Base-by-base conservation (phyloP, 164 flowering plant genomes). In the Piper longum region DNA sequence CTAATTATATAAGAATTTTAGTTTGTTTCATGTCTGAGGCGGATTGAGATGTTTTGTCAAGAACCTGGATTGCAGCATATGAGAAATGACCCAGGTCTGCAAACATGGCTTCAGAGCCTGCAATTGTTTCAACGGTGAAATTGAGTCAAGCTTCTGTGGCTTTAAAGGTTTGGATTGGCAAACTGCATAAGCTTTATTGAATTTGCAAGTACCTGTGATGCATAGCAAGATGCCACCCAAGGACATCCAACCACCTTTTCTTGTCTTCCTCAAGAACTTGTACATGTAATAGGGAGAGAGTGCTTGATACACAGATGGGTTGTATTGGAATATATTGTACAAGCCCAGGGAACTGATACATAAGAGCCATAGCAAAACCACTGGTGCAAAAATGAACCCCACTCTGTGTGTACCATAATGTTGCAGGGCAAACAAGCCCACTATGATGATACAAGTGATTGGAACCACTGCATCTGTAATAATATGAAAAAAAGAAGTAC, bases 221-320 rank as follows among this genome's bases (percentile, higher is more conserved):
- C 98, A 91, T 72, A 91, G 66, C 48, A 91, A 72, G 64, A 85
- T 87, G 52, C 98, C 98, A 64, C 98, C 98, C 68, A 91, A 74
- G 54, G 98, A 91, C 96, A 89, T 89, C 98, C 98, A 91, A 56
- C 98, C 98, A 59, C 89, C 69, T 72, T 69, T 81, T 72, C 76
- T 76, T 1, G 98, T 91, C 78, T 91, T 91, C 76, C 74, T 87
- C 79, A 91, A 78, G 80, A 91, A 91, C 73, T 78, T 81, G 80
- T 79, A 80, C 96, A 91, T 91, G 79, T 91, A 91, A 69, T 81
- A 82, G 17, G 98, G 98, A 16, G 98, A 91, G 48, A 91, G 85
- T 60, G 98, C 98, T 71, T 81, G 72, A 74, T 84, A 89, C 19
- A 91, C 88, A 61, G 77, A 79, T 56, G 85, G 92, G 60, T 91